Conservation (phyloP, 306 rosid genomes). For the Quercus alba region DNA sequence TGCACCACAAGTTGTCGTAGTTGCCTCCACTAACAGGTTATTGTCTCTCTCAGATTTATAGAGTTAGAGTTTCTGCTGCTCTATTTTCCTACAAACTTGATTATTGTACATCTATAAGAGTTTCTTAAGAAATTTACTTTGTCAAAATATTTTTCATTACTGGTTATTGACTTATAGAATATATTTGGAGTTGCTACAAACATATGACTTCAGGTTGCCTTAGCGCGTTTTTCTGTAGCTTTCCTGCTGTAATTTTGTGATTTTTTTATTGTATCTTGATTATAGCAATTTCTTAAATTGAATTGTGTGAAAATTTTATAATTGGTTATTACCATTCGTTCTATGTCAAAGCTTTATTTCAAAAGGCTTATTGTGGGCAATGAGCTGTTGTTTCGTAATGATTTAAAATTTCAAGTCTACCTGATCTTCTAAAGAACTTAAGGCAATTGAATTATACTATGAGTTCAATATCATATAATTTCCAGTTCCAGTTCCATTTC, state of each 20-base stretch:
- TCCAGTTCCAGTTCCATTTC: too few species aligned
- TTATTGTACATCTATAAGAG: too few species aligned
- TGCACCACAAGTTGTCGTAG: conserved; percentile 61
- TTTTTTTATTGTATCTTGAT: neutral
- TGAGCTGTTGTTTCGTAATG: neutral
- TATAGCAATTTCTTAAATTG: neutral
- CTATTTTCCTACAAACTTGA: too few species aligned
- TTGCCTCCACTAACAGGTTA: conserved; percentile 95
- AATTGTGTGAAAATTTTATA: neutral
- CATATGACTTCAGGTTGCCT: neutral
- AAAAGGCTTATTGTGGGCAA: neutral
- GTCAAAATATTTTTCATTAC: too few species aligned
- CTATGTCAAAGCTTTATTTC: neutral
- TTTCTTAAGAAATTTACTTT: too few species aligned
- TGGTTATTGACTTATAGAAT: too few species aligned
- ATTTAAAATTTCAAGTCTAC: neutral
- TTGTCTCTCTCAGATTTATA: neutral
- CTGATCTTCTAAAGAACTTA: neutral
- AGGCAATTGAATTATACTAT: too few species aligned
- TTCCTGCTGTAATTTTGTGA: neutral
- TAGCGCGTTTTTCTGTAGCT: neutral
- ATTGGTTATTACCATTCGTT: neutral
- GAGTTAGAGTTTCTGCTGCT: too few species aligned
- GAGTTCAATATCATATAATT: too few species aligned
- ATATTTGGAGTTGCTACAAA: neutral